Percentiles rank a stretch among this genome's conserved stretches.
These are phyloP conservation scores for Solanum peruvianum DNA, from an alignment of 257 asterid species.

Conservation along the genomic window DNA sequence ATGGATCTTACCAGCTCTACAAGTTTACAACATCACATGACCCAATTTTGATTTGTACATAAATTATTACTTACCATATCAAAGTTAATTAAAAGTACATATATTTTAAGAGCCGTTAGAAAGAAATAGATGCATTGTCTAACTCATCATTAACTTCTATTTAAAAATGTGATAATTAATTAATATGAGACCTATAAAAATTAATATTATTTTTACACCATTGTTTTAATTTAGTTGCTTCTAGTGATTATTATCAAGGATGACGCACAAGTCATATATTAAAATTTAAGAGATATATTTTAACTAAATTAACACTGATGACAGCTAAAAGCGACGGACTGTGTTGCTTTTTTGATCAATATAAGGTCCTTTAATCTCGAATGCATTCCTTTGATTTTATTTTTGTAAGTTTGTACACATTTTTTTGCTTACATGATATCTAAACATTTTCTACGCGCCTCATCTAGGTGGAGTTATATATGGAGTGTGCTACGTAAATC, in stretches of 20 bases:
- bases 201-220: too few species aligned
- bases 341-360: too few species aligned
- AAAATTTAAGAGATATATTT: too few species aligned
- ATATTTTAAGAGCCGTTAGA: not conserved
- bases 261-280: too few species aligned
- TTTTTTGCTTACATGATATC: too few species aligned
- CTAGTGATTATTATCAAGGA: not conserved
- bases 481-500: too few species aligned
- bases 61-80: not conserved
- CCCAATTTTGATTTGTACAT: not conserved
- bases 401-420: too few species aligned
- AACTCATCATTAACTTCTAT: not conserved
- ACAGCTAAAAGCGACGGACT: too few species aligned
- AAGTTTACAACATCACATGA: not conserved
- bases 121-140: not conserved
- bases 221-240: not conserved
- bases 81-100: not conserved
- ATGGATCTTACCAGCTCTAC: not conserved
- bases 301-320: accelerated
- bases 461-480: too few species aligned
- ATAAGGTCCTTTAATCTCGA: too few species aligned
- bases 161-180: not conserved
- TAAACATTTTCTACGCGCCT: too few species aligned
- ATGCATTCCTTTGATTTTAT: too few species aligned
- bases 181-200: not conserved